Percentiles rank a stretch among this genome's conserved stretches.
phyloP scores from a whole-genome alignment of 1,139 yeast species.

The Kazachstania sp. region DNA sequence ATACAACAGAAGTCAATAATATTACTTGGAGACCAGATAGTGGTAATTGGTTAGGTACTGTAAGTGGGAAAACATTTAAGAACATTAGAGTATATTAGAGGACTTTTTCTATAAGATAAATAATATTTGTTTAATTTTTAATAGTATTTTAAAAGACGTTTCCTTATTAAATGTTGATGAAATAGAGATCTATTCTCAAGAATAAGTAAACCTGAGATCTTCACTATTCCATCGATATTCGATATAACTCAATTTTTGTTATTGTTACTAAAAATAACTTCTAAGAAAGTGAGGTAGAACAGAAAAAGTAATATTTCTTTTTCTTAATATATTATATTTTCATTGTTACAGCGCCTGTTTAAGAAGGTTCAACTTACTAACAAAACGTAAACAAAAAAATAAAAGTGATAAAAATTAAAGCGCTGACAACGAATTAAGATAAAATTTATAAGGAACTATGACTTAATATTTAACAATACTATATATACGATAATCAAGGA shows the following conservation, averaged over 20 bases:
- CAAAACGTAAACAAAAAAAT: slow-evolving; percentile 2
- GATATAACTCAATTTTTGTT: no score
- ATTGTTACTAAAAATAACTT: no score
- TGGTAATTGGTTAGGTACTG: slow-evolving; percentile 79
- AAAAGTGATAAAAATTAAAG: background rate
- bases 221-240: no score
- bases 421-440: background rate
- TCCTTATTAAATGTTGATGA: no score
- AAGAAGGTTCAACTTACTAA: background rate
- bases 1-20: slow-evolving; percentile 50
- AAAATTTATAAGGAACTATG: background rate
- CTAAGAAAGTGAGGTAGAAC: no score
- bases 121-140: background rate
- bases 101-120: background rate
- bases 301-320: no score
- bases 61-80: slow-evolving; percentile 73
- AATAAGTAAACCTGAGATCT: no score
- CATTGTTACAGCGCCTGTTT: background rate
- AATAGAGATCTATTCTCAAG: no score
- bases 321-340: background rate
- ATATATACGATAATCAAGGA: background rate
- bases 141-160: background rate
- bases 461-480: background rate
- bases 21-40: slow-evolving; percentile 55
- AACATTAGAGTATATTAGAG: slow-evolving; percentile 42